Percentiles rank a stretch among this genome's conserved stretches.
phyloP scores from a whole-genome alignment of 345 rosid species.

The Orychophragmus violaceus region DNA sequence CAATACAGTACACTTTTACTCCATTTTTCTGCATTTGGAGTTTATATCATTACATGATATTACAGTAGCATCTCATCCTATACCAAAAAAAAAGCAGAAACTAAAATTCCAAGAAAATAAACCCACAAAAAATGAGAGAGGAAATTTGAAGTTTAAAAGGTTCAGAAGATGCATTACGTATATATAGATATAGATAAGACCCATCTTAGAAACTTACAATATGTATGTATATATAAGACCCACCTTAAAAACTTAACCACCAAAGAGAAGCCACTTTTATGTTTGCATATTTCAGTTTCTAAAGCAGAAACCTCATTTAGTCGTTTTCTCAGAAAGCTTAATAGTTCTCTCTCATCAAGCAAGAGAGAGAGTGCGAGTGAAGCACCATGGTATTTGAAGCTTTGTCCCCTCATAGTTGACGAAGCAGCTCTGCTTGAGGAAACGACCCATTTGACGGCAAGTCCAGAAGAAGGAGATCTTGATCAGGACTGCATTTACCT shows the following conservation, averaged over 20 bases:
- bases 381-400: constrained; percentile 17
- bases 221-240: constrained; percentile 7
- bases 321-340: constrained; percentile 12
- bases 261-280: constrained; percentile 12
- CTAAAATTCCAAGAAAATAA: not conserved
- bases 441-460: constrained; percentile 81
- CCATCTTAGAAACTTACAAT: not conserved
- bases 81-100: not conserved
- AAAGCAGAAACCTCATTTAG: constrained; percentile 26
- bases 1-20: not conserved
- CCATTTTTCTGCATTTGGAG: constrained; percentile 7
- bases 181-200: not conserved
- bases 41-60: constrained; percentile 9
- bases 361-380: not conserved
- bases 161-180: constrained; percentile 7
- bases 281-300: constrained; percentile 16
- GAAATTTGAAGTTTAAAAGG: constrained; percentile 18
- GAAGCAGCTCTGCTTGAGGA: constrained; percentile 90
- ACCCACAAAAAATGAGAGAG: not conserved
- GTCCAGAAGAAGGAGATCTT: constrained; percentile 70
- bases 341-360: constrained; percentile 8
- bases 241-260: constrained; percentile 21
- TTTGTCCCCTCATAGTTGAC: constrained; percentile 17
- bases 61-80: constrained; percentile 1
- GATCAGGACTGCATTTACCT: constrained; percentile 56